A percentile compares a stretch with the other conserved stretches of the same genome.
Conservation (phyloP, 805 yeast genomes). For the Suhomyces xylopsoci region DNA sequence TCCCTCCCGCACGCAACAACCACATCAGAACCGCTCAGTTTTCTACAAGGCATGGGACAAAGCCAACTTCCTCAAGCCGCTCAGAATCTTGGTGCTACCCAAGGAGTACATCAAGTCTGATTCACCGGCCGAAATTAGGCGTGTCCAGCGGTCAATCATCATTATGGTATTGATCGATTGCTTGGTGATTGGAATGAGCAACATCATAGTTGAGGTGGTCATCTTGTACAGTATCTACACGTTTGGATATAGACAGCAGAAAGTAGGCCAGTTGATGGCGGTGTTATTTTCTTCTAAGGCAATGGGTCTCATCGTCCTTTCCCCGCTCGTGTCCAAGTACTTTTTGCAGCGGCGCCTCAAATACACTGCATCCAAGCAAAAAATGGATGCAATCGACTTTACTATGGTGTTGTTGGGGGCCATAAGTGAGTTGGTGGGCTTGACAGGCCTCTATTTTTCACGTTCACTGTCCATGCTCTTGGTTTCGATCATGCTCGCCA, state of each 20-base stretch:
- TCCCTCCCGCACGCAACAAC: slow-evolving; percentile 14
- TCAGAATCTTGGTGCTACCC: slow-evolving; percentile 55
- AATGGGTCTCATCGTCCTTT: slow-evolving; percentile 43
- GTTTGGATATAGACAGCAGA: slow-evolving; percentile 53
- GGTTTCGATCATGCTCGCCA: slow-evolving; percentile 32
- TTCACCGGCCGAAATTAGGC: background rate
- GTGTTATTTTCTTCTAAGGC: slow-evolving; percentile 50
- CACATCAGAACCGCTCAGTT: no score
- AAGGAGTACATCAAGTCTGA: slow-evolving; percentile 19
- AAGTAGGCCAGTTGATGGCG: slow-evolving; percentile 56
- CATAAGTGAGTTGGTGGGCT: slow-evolving; percentile 6
- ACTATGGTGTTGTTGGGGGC: slow-evolving; percentile 37
- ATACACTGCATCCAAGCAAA: slow-evolving; percentile 32
- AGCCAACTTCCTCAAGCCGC: slow-evolving; percentile 39
- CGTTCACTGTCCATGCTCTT: slow-evolving; percentile 27
- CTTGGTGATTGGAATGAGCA: slow-evolving; percentile 30
- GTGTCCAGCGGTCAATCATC: slow-evolving; percentile 40
- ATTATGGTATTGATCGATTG: slow-evolving; percentile 49
- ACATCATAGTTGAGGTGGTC: slow-evolving; percentile 40
- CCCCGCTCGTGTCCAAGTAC: slow-evolving; percentile 47
- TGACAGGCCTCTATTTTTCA: slow-evolving; percentile 20
- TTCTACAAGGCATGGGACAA: background rate
- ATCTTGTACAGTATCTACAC: slow-evolving; percentile 52
- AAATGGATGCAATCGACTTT: slow-evolving; percentile 55
- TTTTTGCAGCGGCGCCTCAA: slow-evolving; percentile 27